phyloP scores from a whole-genome alignment of 306 rosid species.

The Gastrolobium bilobum region DNA sequence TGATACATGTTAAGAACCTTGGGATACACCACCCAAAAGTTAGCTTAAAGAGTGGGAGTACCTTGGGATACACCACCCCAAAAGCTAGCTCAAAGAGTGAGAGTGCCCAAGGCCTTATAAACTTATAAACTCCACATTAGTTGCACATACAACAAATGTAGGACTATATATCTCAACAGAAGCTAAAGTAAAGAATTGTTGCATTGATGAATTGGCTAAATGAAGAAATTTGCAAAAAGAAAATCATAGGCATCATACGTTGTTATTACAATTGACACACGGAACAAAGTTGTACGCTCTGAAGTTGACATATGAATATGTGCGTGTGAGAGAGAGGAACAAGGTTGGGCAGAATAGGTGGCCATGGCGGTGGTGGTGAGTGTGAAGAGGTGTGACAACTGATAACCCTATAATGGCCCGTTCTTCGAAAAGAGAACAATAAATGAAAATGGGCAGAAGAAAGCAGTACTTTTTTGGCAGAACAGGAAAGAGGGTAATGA shows the following conservation, averaged over 20 bases:
- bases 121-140: too few species aligned
- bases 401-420: slow-evolving; percentile 49
- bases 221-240: slow-evolving; percentile 19
- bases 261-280: slow-evolving; percentile 45
- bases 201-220: slow-evolving; percentile 24
- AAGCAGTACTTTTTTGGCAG: slow-evolving; percentile 69
- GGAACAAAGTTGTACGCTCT: slow-evolving; percentile 66
- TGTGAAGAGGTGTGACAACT: slow-evolving; percentile 2
- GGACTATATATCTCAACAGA: too few species aligned
- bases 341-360: neutral
- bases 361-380: slow-evolving; percentile 8
- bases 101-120: too few species aligned
- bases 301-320: slow-evolving; percentile 66
- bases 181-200: neutral
- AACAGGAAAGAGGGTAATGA: slow-evolving; percentile 63
- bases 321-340: slow-evolving; percentile 27
- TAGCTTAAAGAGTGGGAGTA: too few species aligned
- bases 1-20: too few species aligned
- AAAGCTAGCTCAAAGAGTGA: too few species aligned
- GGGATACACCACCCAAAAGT: too few species aligned
- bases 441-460: slow-evolving; percentile 67
- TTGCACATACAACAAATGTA: too few species aligned
- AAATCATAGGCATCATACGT: slow-evolving; percentile 41
- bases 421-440: slow-evolving; percentile 59
- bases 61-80: too few species aligned